Percentiles rank a stretch among this genome's conserved stretches.
Evolutionary conservation across 2,329 filamentous ascomycete species (phyloP).

Genomic region (Penicillium sclerotiorum): DNA sequence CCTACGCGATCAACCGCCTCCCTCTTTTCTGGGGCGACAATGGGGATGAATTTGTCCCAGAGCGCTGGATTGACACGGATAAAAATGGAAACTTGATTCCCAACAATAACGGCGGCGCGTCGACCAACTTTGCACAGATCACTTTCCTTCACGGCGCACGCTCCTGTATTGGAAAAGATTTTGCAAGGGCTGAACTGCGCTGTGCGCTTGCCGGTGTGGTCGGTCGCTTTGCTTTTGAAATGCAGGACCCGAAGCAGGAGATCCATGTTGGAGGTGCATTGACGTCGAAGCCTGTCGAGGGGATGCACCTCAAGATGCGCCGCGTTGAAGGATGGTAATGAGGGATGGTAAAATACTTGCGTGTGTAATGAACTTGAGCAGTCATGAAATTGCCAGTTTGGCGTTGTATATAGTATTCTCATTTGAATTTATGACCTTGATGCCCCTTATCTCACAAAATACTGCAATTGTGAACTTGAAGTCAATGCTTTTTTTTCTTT

Average conservation of each 20-base stretch:
- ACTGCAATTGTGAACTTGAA: too few species aligned
- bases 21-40: conserved; percentile 73
- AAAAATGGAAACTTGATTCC: conserved; percentile 54
- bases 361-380: background rate
- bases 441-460: too few species aligned
- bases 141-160: conserved; percentile 45
- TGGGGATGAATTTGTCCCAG: conserved; percentile 73
- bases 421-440: too few species aligned
- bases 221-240: conserved; percentile 36
- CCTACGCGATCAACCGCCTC: conserved; percentile 72
- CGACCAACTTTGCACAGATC: conserved; percentile 42
- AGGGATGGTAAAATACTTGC: background rate
- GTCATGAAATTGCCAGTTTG: background rate
- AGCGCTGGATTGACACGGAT: conserved; percentile 68
- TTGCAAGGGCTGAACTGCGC: conserved; percentile 45
- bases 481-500: too few species aligned
- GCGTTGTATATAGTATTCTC: too few species aligned
- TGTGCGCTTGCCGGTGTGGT: conserved; percentile 44
- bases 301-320: conserved; percentile 40
- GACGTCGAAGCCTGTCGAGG: conserved; percentile 43
- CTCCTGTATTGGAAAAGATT: conserved; percentile 45
- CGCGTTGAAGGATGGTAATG: conserved; percentile 36
- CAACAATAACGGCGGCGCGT: conserved; percentile 56
- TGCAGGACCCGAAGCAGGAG: conserved; percentile 41
- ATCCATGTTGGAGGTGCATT: conserved; percentile 39